A percentile compares a stretch with the other conserved stretches of the same genome.
These are phyloP conservation scores for Dendrothele bispora DNA, from an alignment of 768 basidiomycete genomes.

Conservation along the genomic window DNA sequence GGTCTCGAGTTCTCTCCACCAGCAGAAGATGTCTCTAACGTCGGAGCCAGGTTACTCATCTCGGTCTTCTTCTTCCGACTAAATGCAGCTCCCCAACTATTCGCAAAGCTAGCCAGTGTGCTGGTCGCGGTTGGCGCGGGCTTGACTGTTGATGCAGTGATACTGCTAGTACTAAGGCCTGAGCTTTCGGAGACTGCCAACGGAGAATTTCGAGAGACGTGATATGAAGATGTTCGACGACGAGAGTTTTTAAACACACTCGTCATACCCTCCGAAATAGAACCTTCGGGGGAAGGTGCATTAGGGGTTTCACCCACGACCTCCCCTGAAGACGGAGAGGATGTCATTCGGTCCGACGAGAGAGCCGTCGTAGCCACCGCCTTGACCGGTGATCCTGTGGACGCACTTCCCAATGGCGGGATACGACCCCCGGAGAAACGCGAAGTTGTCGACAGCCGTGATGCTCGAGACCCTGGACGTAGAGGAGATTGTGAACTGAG, in stretches of 20 bases:
- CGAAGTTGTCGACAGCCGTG: constrained; percentile 67
- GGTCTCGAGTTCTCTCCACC: neutral
- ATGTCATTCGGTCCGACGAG: constrained; percentile 51
- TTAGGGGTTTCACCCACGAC: constrained; percentile 34
- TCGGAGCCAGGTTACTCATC: constrained; percentile 55
- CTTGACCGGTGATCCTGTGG: constrained; percentile 47
- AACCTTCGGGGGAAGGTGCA: constrained; percentile 62
- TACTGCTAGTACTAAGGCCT: constrained; percentile 21
- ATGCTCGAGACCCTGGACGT: constrained; percentile 73
- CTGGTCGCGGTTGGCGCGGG: constrained; percentile 42
- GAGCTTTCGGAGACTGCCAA: constrained; percentile 28
- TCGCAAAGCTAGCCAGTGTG: constrained; percentile 58
- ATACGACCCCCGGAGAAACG: constrained; percentile 64
- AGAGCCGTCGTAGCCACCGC: constrained; percentile 69
- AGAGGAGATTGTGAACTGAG: constrained; percentile 62
- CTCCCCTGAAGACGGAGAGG: constrained; percentile 43
- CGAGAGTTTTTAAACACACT: constrained; percentile 44
- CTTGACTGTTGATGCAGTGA: constrained; percentile 25
- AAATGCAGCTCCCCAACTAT: constrained; percentile 66
- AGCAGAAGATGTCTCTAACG: constrained; percentile 22
- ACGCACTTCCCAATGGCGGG: constrained; percentile 54
- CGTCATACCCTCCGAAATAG: constrained; percentile 60
- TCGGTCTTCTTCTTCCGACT: constrained; percentile 51
- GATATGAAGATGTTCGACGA: constrained; percentile 61
- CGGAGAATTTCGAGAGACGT: constrained; percentile 51